phyloP scores from a whole-genome alignment of 495 filamentous ascomycete genomes.

The Gamarada debralockiae region DNA sequence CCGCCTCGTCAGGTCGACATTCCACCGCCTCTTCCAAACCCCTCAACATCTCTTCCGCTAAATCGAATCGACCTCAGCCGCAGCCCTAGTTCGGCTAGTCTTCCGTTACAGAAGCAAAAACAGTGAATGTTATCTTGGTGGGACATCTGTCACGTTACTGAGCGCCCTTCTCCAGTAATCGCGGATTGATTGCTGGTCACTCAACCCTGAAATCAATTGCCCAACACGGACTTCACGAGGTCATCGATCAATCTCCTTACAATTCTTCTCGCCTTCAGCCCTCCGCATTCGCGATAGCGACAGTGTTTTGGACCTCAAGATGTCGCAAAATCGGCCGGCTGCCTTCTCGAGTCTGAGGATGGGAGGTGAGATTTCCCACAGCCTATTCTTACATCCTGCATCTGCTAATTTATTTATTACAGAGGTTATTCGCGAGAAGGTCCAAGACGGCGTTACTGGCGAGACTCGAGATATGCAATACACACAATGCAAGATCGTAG shows the following conservation, averaged over 20 bases:
- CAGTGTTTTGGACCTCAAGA: constrained; percentile 31
- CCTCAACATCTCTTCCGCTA: constrained; percentile 3
- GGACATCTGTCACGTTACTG: constrained; percentile 21
- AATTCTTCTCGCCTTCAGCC: constrained; percentile 44
- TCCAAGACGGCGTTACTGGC: constrained; percentile 95
- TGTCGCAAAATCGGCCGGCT: constrained; percentile 74
- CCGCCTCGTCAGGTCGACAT: not conserved
- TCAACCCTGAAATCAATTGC: constrained; percentile 30
- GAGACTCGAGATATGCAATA: constrained; percentile 96
- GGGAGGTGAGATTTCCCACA: constrained; percentile 63
- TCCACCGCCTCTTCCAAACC: constrained; percentile 10
- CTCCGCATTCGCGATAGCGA: constrained; percentile 33
- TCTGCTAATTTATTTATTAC: constrained; percentile 26
- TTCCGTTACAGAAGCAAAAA: constrained; percentile 16
- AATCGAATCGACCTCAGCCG: constrained; percentile 7
- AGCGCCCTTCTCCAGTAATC: not conserved
- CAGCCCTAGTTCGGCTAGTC: constrained; percentile 9
- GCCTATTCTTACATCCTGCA: not conserved
- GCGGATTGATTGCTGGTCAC: constrained; percentile 8
- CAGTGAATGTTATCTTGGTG: constrained; percentile 15
- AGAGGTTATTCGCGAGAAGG: constrained; percentile 99
- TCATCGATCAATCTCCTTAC: constrained; percentile 29
- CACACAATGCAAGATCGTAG: constrained; percentile 99
- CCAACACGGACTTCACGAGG: constrained; percentile 51
- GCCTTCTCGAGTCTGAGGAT: constrained; percentile 75